A percentile compares a stretch with the other conserved stretches of the same genome.
These are phyloP conservation scores for Diaporthe vaccinii DNA, from an alignment of 2,329 filamentous ascomycete species.

Conservation along the genomic window DNA sequence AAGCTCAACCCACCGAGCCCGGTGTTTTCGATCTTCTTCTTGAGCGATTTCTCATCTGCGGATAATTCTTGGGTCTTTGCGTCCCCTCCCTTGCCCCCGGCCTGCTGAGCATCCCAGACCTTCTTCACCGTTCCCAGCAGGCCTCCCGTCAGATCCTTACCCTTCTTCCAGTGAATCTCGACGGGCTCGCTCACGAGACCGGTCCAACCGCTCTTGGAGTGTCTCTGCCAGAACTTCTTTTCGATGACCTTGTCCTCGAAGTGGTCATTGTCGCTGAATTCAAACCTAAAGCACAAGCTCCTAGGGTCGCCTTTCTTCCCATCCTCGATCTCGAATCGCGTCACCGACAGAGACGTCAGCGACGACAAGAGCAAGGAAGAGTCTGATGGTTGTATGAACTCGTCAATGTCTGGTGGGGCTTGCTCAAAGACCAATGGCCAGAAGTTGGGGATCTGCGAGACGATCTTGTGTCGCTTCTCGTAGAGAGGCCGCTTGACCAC, in stretches of 20 bases:
- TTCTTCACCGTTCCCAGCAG: conserved; percentile 80
- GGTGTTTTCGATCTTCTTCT: conserved; percentile 69
- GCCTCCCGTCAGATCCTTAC: conserved; percentile 86
- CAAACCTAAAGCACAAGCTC: conserved; percentile 81
- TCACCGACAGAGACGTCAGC: conserved; percentile 78
- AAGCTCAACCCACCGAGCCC: conserved; percentile 80
- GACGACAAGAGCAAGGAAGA: conserved; percentile 77
- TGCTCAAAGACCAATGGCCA: conserved; percentile 96
- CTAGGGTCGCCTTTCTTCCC: conserved; percentile 80
- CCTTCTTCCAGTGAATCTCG: conserved; percentile 87
- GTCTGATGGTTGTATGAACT: conserved; percentile 88
- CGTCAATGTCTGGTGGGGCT: conserved; percentile 86
- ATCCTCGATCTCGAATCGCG: conserved; percentile 82
- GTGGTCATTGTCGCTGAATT: conserved; percentile 85
- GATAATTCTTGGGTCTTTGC: conserved; percentile 54
- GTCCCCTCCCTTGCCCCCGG: conserved; percentile 51
- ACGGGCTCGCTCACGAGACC: conserved; percentile 92
- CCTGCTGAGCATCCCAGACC: conserved; percentile 74
- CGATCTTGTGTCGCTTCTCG: conserved; percentile 78
- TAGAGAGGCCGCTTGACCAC: conserved; percentile 79
- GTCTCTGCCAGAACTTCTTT: conserved; percentile 93
- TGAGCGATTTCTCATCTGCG: conserved; percentile 63
- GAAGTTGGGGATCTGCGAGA: conserved; percentile 85
- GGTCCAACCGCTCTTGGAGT: conserved; percentile 75
- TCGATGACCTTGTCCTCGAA: conserved; percentile 84